Base-by-base conservation (phyloP, 345 rosid species). In the Adansonia digitata region DNA sequence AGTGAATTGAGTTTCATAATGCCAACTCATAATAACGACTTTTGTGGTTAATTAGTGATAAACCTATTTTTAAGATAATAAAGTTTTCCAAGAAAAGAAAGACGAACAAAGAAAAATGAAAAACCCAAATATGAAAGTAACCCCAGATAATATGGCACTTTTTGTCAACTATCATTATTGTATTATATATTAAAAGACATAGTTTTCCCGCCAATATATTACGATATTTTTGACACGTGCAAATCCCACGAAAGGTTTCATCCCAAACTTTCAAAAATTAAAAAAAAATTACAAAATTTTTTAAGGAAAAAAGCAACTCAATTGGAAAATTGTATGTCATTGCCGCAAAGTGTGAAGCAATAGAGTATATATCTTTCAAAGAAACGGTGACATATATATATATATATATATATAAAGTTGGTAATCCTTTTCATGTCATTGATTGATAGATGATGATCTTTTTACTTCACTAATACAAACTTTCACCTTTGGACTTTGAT, bases 381-480 rank as follows among this genome's bases (percentile, higher is more conserved):
- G 77, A 42, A 78, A n/a, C 26, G 72, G 69, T 75, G 78, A 0
- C 20, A 29, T 73, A 51, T 64, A 56, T 81, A 27, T 74, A 72
- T 77, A 85, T 53, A 29, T 73, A 51, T 64, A 56, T 81, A 27
- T 74, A 72, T 77, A 85, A 84, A 86, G 86, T 77, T 29, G 5
- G 49, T 73, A 48, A 76, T 79, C 84, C 79, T 86, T 78, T 80
- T 73, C 73, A 66, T 73, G 74, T 71, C 61, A 79, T 77, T 82
- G 83, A 86, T 86, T 82, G 87, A 80, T 72, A 75, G 83, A 86
- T 86, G 74, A 86, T 86, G 66, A 81, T 77, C 82, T 77, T 77
- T 81, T 79, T 80, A 69, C 84, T 78, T 78, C 83, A 82, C 77
- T 74, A 73, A 78, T 81, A 62, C 17, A 14, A 48, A 20, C 73